Evolutionary conservation across 1,139 yeast genomes (phyloP).

Genomic region (Hyphopichia khmerensis): DNA sequence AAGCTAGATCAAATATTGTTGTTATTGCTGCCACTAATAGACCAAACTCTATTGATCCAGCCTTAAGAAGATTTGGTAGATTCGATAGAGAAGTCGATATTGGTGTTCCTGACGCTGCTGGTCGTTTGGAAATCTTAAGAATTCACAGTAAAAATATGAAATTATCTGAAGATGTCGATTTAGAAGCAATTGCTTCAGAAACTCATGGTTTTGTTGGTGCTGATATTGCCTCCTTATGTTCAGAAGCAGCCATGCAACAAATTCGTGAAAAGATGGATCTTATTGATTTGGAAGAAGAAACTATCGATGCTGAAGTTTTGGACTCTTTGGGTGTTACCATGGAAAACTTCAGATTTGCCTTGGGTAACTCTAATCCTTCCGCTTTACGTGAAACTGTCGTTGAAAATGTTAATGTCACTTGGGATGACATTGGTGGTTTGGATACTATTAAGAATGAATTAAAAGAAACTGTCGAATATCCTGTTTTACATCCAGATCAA

Average conservation of each 20-base stretch:
- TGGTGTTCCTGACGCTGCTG: conserved; percentile 98
- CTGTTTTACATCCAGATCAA: conserved; percentile 98
- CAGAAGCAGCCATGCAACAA: conserved; percentile 95
- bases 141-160: conserved; percentile 93
- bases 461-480: conserved; percentile 98
- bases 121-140: conserved; percentile 93
- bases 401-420: conserved; percentile 95
- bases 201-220: conserved; percentile 99
- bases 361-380: conserved; percentile 97
- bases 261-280: conserved; percentile 99
- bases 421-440: conserved; percentile 97
- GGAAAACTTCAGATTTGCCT: conserved; percentile 98
- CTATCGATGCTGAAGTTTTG: conserved; percentile 94
- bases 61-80: conserved; percentile 97
- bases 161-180: conserved; percentile 89
- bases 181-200: conserved; percentile 73
- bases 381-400: conserved; percentile 99
- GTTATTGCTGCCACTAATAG: conserved; percentile 90
- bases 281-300: conserved; percentile 95
- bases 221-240: conserved; percentile 75
- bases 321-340: conserved; percentile 97
- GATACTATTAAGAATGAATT: conserved; percentile 94
- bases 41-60: conserved; percentile 98
- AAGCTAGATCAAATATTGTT: conserved; percentile 94
- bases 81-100: conserved; percentile 98